Evolutionary conservation across 2,329 filamentous ascomycete species (phyloP).

Genomic region (Epichloe sp.): DNA sequence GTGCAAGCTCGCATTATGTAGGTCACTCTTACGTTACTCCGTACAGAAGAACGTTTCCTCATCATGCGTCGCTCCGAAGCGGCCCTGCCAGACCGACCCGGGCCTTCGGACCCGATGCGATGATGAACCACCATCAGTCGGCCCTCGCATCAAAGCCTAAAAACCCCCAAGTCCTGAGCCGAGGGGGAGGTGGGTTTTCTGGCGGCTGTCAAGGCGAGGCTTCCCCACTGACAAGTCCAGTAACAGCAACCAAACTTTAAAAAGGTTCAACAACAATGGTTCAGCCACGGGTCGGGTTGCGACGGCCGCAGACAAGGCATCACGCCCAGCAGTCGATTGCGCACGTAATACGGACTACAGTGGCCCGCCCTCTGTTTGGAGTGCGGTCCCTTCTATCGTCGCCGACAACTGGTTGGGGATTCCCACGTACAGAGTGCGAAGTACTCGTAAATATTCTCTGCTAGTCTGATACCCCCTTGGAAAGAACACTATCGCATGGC

Average conservation of each 20-base stretch:
- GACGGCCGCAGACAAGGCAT: slow-evolving; percentile 7
- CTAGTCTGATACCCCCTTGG: neutral
- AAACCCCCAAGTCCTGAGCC: neutral
- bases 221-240: neutral
- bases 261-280: neutral
- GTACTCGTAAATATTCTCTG: no score
- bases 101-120: neutral
- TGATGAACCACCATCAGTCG: neutral
- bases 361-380: no score
- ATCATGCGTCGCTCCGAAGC: neutral
- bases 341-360: no score
- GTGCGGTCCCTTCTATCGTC: no score
- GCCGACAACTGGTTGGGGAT: no score
- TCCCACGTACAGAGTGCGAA: no score
- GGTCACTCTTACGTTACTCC: neutral
- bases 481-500: neutral
- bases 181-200: no score
- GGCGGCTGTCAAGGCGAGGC: neutral
- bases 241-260: neutral
- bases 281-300: slow-evolving; percentile 1
- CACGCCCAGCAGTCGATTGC: neutral
- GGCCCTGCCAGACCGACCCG: neutral
- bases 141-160: neutral
- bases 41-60: neutral
- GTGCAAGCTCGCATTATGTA: neutral